Base-by-base conservation (phyloP, 352 stramenopile genomes). In the Globisporangium apiculatum region DNA sequence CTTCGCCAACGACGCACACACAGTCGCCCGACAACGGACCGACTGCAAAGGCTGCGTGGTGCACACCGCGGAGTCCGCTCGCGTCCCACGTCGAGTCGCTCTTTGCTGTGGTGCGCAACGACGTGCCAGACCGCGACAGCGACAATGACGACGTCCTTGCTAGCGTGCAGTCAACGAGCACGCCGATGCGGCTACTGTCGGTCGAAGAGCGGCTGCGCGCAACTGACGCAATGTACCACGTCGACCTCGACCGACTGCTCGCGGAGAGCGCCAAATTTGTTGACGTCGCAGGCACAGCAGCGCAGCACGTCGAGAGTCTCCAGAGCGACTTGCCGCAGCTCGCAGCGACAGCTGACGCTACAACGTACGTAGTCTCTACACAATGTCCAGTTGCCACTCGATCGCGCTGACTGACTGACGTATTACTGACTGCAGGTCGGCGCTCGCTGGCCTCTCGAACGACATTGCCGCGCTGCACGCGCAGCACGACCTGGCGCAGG, bases 231-330 rank as follows among this genome's bases (percentile, higher is more conserved):
- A 66, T 72, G 17, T 88, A 86, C 61, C 58, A 53, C 17, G 54
- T 91, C 18, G 73, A 91, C 41, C 61, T 87, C 48, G 60, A 79
- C 14, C 54, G 62, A 11, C 66, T 90, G 5, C 47, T 57, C 14
- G 55, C 70, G 1, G 71, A 72, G 36, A 79, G 76, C 40, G 64
- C 73, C 52, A 87, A 83, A 54, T 87, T 88, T 50, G 51, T 90
- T 6, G 78, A 88, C 56, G 83, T 90, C 51, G 63, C 76, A 1
- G 56, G 45, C 5, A 77, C 76, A 4, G 77, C 80, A 31, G 65
- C 49, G 14, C 72, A 85, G 47, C 77, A 90, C 50, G 15, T 87
- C 15, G 77, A 88, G 0, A 41, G 60, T 14, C 64, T 90, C 10
- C 68, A 85, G n/a, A 65, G 56, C 36, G 73, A 84, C 5, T 51